Evolutionary conservation across 1,284 basidiomycete genomes (phyloP).

Genomic region (Ustilago tritici): DNA sequence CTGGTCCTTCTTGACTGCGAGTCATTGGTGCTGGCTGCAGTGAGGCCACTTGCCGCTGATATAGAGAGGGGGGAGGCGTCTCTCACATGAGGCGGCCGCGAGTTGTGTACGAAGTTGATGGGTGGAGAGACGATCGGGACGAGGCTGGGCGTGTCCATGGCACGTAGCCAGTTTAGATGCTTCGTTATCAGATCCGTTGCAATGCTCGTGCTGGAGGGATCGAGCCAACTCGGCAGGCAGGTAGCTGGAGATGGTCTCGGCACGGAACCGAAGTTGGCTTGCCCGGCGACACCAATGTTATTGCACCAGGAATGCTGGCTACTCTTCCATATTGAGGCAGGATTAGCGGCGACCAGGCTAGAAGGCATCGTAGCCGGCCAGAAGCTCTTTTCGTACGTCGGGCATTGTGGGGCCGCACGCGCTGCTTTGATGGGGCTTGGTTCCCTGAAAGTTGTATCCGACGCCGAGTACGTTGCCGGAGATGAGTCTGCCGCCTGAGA

Average conservation of each 20-base stretch:
- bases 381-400: not conserved
- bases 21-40: not conserved
- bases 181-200: conserved; percentile 11
- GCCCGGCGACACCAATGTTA: not conserved
- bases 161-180: conserved; percentile 35
- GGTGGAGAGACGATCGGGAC: not conserved
- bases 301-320: not conserved
- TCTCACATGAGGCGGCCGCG: not conserved
- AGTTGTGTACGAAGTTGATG: not conserved
- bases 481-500: not conserved
- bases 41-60: not conserved
- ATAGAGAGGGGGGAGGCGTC: not conserved
- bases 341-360: not conserved
- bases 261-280: not conserved
- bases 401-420: not conserved
- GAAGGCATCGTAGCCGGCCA: not conserved
- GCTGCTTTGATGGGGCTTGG: not conserved
- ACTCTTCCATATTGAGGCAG: not conserved
- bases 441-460: not conserved
- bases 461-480: not conserved
- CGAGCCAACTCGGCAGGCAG: not conserved
- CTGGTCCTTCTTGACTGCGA: not conserved
- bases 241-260: not conserved
- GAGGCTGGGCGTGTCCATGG: not conserved
- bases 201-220: not conserved